Conservation (phyloP, 164 flowering plant genomes). For the Protea cynaroides region DNA sequence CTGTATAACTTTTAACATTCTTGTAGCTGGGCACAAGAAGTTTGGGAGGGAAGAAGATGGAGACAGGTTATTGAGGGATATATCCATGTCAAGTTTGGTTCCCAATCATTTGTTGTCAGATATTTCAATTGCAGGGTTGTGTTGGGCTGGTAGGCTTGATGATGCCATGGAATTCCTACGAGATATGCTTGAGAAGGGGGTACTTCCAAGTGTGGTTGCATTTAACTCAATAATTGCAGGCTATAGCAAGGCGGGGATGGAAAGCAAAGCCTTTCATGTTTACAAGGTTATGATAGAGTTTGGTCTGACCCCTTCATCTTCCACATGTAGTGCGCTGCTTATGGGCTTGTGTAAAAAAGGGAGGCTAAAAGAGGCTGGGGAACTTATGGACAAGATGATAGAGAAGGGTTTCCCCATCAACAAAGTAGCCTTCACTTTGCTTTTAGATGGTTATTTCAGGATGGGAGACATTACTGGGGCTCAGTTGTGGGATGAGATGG, state of each 20-base stretch:
- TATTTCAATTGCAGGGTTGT: slow-evolving; percentile 49
- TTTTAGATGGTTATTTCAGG: slow-evolving; percentile 68
- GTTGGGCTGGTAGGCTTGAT: slow-evolving; percentile 75
- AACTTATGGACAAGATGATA: slow-evolving; percentile 54
- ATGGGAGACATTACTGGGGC: slow-evolving; percentile 55
- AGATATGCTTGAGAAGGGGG: slow-evolving; percentile 62
- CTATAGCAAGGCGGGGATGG: slow-evolving; percentile 55
- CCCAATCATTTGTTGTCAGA: slow-evolving; percentile 41
- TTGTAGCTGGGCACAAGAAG: slow-evolving; percentile 58
- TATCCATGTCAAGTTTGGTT: slow-evolving; percentile 28
- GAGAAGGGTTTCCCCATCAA: slow-evolving; percentile 56
- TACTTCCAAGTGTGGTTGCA: slow-evolving; percentile 53
- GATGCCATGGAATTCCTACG: slow-evolving; percentile 51
- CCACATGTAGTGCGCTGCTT: slow-evolving; percentile 69
- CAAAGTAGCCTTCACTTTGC: slow-evolving; percentile 62
- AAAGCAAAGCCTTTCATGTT: slow-evolving; percentile 52
- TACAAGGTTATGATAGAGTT: slow-evolving; percentile 51
- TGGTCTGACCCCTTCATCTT: slow-evolving; percentile 60
- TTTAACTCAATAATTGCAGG: slow-evolving; percentile 82
- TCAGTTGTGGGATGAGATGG: slow-evolving; percentile 64
- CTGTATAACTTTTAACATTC: slow-evolving; percentile 62
- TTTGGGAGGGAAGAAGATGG: slow-evolving; percentile 56
- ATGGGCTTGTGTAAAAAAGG: slow-evolving; percentile 60
- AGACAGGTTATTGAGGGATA: slow-evolving; percentile 43
- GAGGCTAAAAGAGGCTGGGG: slow-evolving; percentile 51